Percentiles rank a stretch among this genome's conserved stretches.
phyloP scores from a whole-genome alignment of 202 grass and related monocot genomes.

The Elaeis oleifera region DNA sequence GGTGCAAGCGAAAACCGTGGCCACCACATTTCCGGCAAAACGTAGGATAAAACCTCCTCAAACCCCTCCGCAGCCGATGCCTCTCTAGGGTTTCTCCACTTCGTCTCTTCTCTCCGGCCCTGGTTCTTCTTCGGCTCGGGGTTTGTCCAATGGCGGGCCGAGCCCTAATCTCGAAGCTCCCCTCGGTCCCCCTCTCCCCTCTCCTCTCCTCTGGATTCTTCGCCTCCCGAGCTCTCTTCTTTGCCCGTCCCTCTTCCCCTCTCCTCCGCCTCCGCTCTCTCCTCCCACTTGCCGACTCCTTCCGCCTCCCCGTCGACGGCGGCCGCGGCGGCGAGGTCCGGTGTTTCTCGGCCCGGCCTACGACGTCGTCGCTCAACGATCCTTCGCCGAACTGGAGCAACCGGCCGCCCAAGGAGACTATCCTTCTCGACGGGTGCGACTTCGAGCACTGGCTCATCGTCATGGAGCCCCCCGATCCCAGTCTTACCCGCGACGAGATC shows the following conservation, averaged over 20 bases:
- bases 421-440: conserved; percentile 52
- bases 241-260: conserved; percentile 9
- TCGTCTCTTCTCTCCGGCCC: conserved; percentile 12
- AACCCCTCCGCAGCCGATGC: too few relatives aligned
- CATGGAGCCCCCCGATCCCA: conserved; percentile 55
- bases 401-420: conserved; percentile 43
- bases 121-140: too few relatives aligned
- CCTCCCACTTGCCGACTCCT: conserved; percentile 1
- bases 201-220: conserved; percentile 26
- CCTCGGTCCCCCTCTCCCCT: conserved; percentile 11
- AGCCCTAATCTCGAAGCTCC: conserved; percentile 29
- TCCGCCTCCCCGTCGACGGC: neutral
- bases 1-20: too few relatives aligned
- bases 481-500: conserved; percentile 39
- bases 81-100: conserved; percentile 29
- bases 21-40: too few relatives aligned
- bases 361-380: conserved; percentile 49
- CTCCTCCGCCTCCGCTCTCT: conserved; percentile 13
- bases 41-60: too few relatives aligned
- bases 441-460: conserved; percentile 75
- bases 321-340: neutral
- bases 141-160: conserved; percentile 23
- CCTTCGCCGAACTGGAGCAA: conserved; percentile 61
- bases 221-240: neutral
- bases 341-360: conserved; percentile 45